These are phyloP conservation scores for Geum urbanum DNA, from an alignment of 306 rosid species.

Conservation along the genomic window DNA sequence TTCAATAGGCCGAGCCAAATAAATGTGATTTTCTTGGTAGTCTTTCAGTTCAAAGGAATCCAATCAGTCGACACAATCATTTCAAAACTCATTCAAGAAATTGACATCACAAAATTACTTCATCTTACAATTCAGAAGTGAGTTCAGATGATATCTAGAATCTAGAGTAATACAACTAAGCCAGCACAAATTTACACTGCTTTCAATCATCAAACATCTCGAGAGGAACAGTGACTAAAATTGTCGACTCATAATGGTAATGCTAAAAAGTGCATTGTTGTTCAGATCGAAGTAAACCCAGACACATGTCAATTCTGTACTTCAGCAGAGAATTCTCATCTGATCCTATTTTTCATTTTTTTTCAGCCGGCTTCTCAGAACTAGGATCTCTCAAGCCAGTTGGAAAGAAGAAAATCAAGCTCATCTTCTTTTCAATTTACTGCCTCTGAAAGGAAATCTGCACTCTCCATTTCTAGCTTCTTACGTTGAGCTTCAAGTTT, in stretches of 20 bases:
- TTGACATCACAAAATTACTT: no score
- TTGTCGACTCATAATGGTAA: background rate
- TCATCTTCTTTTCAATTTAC: slow-evolving; percentile 33
- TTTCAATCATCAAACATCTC: background rate
- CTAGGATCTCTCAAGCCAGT: slow-evolving; percentile 1
- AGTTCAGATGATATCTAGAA: no score
- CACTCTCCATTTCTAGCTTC: slow-evolving; percentile 40
- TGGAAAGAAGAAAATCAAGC: background rate
- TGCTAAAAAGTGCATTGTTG: no score
- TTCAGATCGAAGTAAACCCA: background rate
- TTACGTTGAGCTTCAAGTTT: slow-evolving; percentile 63
- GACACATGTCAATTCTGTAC: background rate
- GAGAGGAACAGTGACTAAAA: background rate
- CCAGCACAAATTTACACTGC: background rate
- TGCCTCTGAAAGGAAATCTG: slow-evolving; percentile 37
- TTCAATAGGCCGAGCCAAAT: no score
- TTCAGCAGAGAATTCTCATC: background rate
- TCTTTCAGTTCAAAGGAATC: no score
- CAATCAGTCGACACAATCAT: no score
- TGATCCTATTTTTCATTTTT: background rate
- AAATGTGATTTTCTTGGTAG: no score
- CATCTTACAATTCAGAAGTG: no score
- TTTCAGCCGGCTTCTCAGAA: background rate
- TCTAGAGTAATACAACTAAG: background rate
- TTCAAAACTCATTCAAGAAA: no score